phyloP scores from a whole-genome alignment of 176 grass and related monocot genomes.

The Eragrostis nindensis region DNA sequence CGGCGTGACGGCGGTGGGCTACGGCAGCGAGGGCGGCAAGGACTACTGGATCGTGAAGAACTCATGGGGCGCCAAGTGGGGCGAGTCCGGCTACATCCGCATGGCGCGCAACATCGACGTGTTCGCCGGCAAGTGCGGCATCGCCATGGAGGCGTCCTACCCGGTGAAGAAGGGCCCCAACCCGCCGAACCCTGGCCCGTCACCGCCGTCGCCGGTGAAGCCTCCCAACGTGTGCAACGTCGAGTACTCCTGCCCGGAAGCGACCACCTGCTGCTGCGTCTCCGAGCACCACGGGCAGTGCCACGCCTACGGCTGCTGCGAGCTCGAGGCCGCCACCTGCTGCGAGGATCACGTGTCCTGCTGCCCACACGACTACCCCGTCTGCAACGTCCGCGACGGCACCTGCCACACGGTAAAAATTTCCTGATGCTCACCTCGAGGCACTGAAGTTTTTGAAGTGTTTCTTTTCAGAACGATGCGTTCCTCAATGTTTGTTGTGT shows the following conservation, averaged over 20 bases:
- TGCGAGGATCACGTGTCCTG: neutral
- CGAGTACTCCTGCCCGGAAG: conserved; percentile 6
- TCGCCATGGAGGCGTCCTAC: conserved; percentile 60
- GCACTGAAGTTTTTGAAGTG: neutral
- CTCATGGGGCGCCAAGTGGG: conserved; percentile 60
- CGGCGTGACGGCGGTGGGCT: conserved; percentile 40
- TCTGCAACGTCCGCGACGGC: neutral
- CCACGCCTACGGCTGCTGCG: conserved; percentile 15
- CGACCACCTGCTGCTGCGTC: conserved; percentile 6
- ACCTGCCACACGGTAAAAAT: neutral
- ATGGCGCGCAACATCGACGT: conserved; percentile 40
- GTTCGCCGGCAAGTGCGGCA: conserved; percentile 60
- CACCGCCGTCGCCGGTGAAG: conserved; percentile 2
- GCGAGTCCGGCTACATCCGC: conserved; percentile 57
- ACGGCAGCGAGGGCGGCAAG: neutral
- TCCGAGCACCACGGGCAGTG: neutral
- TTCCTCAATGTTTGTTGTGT: neutral
- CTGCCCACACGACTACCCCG: neutral
- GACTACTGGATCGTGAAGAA: conserved; percentile 75
- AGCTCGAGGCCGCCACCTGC: neutral
- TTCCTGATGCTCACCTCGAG: neutral
- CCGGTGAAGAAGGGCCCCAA: conserved; percentile 32
- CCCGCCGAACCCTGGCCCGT: neutral
- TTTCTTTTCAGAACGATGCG: neutral
- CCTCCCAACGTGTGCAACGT: neutral